Percentiles rank a stretch among this genome's conserved stretches.
These are phyloP conservation scores for Aureobasidium sp. DNA, from an alignment of 2,329 filamentous ascomycete species.

Conservation along the genomic window DNA sequence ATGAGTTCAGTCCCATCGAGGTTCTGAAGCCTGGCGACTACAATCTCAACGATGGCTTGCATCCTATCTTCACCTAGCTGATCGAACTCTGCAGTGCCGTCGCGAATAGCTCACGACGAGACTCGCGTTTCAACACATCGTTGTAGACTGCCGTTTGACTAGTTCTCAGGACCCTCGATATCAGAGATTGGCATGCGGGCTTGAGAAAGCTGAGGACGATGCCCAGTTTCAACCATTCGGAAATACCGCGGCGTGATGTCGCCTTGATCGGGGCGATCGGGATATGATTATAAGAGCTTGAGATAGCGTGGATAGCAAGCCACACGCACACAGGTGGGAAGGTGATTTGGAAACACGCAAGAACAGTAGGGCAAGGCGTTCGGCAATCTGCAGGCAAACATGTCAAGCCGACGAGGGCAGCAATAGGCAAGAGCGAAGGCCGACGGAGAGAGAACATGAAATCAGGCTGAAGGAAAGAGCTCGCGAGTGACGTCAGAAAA, in stretches of 20 bases:
- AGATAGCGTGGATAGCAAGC: background rate
- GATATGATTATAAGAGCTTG: background rate
- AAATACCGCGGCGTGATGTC: slow-evolving; percentile 3
- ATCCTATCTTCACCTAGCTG: too few species aligned
- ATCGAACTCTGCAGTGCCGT: too few species aligned
- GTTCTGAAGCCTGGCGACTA: too few species aligned
- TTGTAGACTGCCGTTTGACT: background rate
- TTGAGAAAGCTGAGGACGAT: background rate
- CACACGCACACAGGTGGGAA: background rate
- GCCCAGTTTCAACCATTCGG: background rate
- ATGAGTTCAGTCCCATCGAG: too few species aligned
- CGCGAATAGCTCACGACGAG: too few species aligned
- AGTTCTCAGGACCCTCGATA: background rate
- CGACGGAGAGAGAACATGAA: background rate
- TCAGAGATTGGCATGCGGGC: background rate
- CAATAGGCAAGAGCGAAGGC: slow-evolving; percentile 1
- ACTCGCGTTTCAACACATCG: background rate
- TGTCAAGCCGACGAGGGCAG: background rate
- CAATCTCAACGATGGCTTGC: too few species aligned
- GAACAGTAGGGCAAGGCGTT: background rate
- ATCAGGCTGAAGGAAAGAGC: slow-evolving; percentile 14
- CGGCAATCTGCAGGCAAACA: background rate
- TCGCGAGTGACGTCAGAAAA: slow-evolving; percentile 4
- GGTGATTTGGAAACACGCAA: background rate
- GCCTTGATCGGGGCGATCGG: background rate